Evolutionary conservation across 2,329 filamentous ascomycete genomes (phyloP).

Genomic region (Diatrype stigma): DNA sequence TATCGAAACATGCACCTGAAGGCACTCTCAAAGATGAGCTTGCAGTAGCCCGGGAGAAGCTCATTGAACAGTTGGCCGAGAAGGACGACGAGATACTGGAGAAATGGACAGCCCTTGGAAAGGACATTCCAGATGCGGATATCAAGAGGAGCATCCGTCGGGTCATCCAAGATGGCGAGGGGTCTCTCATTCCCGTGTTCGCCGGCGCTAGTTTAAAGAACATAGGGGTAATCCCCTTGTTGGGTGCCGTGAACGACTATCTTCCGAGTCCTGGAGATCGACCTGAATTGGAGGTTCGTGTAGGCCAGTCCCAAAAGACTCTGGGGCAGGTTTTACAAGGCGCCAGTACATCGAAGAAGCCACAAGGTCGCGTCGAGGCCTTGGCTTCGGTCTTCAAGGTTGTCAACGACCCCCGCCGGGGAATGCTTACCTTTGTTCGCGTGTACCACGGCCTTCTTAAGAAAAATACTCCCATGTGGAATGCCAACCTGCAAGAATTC

Average conservation of each 20-base stretch:
- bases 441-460: conserved; percentile 82
- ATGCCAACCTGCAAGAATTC: conserved; percentile 75
- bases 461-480: conserved; percentile 74
- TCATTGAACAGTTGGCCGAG: conserved; percentile 83
- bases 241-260: conserved; percentile 85
- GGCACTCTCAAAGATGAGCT: conserved; percentile 60
- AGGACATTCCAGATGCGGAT: conserved; percentile 64
- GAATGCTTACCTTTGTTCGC: conserved; percentile 85
- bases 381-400: conserved; percentile 86
- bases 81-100: conserved; percentile 85
- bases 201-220: conserved; percentile 91
- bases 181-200: conserved; percentile 78
- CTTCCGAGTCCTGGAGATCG: conserved; percentile 78
- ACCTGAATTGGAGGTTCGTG: conserved; percentile 71
- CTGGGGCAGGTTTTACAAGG: conserved; percentile 36
- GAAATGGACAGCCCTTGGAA: conserved; percentile 72
- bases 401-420: conserved; percentile 78
- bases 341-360: conserved; percentile 29
- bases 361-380: conserved; percentile 34
- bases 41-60: conserved; percentile 66
- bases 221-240: conserved; percentile 85
- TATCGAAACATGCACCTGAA: conserved; percentile 50
- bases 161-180: conserved; percentile 63
- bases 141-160: conserved; percentile 72
- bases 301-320: conserved; percentile 53